Percentiles rank a stretch among this genome's conserved stretches.
phyloP scores from a whole-genome alignment of 176 grass and related monocot genomes.

The Hyparrhenia diplandra region DNA sequence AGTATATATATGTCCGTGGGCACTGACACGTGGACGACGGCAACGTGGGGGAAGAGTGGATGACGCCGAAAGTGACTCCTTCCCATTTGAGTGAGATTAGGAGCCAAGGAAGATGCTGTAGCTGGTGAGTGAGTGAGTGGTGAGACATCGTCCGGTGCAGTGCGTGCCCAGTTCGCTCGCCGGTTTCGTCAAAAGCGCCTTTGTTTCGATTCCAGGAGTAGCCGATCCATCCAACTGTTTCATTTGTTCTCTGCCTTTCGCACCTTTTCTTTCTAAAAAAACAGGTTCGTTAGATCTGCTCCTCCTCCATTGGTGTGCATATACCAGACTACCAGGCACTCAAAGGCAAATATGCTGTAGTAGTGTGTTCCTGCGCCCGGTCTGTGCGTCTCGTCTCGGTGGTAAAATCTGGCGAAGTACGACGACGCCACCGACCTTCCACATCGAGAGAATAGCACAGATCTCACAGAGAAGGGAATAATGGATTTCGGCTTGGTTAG shows the following conservation, averaged over 20 bases:
- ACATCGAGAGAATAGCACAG: background rate
- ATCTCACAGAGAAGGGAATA: background rate
- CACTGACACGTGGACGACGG: background rate
- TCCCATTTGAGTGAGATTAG: conserved; percentile 22
- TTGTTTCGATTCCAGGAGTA: background rate
- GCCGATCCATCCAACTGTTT: background rate
- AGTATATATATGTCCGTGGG: no score
- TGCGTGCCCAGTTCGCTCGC: background rate
- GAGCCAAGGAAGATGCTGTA: conserved; percentile 23
- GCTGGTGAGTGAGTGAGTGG: background rate
- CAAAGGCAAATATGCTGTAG: background rate
- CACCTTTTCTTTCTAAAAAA: background rate
- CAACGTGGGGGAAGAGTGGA: background rate
- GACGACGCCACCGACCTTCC: background rate
- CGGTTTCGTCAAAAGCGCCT: background rate
- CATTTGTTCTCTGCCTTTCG: background rate
- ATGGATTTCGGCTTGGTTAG: background rate
- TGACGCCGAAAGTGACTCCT: conserved; percentile 25
- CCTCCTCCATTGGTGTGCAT: background rate
- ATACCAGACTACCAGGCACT: background rate
- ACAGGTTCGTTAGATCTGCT: background rate
- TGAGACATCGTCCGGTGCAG: background rate
- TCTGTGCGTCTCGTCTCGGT: background rate
- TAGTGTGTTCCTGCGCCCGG: background rate
- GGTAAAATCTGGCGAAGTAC: background rate